Conservation (phyloP, 331 rosid species). For the Saraca asoca region DNA sequence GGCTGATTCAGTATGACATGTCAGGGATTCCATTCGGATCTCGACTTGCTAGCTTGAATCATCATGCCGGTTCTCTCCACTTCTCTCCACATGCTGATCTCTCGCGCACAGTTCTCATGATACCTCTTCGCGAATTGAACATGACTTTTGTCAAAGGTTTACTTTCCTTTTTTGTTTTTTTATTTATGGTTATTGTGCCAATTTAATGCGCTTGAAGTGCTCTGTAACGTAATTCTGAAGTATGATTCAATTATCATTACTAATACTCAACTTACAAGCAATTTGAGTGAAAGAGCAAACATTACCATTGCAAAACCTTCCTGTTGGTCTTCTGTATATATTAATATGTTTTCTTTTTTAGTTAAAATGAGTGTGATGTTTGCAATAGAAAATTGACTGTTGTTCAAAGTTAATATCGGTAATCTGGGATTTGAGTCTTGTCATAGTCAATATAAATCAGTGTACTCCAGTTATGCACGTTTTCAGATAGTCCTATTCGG, state of each 20-base stretch:
- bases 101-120: constrained; percentile 86
- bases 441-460: not conserved
- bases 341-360: not conserved
- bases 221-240: constrained; percentile 18
- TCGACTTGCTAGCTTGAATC: constrained; percentile 87
- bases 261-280: not conserved
- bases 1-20: constrained; percentile 91
- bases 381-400: not conserved
- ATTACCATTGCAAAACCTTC: not conserved
- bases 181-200: not conserved
- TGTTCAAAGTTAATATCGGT: not conserved
- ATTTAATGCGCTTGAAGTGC: not conserved
- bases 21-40: constrained; percentile 92
- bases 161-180: not conserved
- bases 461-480: not conserved
- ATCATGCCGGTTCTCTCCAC: constrained; percentile 83
- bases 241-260: not conserved
- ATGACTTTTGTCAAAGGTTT: constrained; percentile 79
- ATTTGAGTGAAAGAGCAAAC: constrained; percentile 9
- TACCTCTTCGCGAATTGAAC: constrained; percentile 83
- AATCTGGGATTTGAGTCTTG: not conserved
- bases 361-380: not conserved
- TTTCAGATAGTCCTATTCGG: not conserved
- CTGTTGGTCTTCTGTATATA: not conserved
- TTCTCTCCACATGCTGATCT: constrained; percentile 87